Conservation (phyloP, 352 stramenopile species). For the Globisporangium nodosum region DNA sequence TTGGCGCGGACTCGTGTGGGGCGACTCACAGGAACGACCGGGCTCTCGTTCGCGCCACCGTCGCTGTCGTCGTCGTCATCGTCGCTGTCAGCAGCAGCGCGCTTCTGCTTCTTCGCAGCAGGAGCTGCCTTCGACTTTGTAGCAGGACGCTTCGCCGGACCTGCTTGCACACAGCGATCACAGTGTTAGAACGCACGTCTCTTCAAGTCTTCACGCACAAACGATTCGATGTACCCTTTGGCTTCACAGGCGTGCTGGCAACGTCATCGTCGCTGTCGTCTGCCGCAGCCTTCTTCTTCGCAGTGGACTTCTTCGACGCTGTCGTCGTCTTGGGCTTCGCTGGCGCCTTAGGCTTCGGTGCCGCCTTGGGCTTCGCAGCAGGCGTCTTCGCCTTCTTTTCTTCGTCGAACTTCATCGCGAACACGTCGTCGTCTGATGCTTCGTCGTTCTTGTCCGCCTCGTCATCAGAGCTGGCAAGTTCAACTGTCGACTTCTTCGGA, state of each 20-base stretch:
- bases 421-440: conserved; percentile 53
- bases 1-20: conserved; percentile 28
- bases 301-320: conserved; percentile 11
- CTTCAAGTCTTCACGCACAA: not conserved
- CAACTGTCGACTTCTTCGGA: conserved; percentile 12
- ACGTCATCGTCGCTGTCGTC: conserved; percentile 18
- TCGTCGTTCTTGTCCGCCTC: conserved; percentile 15
- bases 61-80: conserved; percentile 18
- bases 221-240: conserved; percentile 13
- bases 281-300: conserved; percentile 7
- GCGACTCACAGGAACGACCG: conserved; percentile 22
- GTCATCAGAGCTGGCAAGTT: conserved; percentile 48
- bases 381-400: conserved; percentile 29
- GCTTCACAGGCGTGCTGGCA: conserved; percentile 17
- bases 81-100: conserved; percentile 5
- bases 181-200: not conserved
- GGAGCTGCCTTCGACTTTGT: conserved; percentile 13
- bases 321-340: conserved; percentile 14
- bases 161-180: not conserved
- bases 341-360: conserved; percentile 9
- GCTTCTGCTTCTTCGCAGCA: conserved; percentile 32
- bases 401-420: conserved; percentile 36
- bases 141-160: conserved; percentile 5
- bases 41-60: conserved; percentile 5
- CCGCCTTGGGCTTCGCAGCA: conserved; percentile 29